Evolutionary conservation across 1,284 basidiomycete genomes (phyloP).

Genomic region (Microbotryomycetes sp.): DNA sequence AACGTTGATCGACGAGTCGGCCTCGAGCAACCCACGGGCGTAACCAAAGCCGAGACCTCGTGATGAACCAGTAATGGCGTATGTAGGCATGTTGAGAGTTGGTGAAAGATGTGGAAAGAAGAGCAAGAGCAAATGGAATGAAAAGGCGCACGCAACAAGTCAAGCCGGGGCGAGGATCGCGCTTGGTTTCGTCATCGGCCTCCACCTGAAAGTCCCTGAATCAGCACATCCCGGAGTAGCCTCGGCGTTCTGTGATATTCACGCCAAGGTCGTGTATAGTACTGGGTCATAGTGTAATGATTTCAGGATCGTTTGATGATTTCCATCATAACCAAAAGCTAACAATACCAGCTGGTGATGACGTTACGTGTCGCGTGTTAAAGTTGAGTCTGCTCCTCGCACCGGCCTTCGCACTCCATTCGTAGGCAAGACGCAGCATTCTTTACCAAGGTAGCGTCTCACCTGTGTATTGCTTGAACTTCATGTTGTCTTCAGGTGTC

Average conservation of each 20-base stretch:
- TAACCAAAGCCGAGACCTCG: constrained; percentile 27
- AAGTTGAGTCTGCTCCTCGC: neutral
- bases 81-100: neutral
- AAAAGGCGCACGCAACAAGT: neutral
- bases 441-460: constrained; percentile 11
- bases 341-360: too few species aligned
- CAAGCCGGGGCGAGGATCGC: neutral
- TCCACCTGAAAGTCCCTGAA: neutral
- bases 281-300: neutral
- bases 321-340: too few species aligned
- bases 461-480: constrained; percentile 16
- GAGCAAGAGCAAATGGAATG: neutral
- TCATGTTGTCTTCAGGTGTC: constrained; percentile 16
- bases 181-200: neutral
- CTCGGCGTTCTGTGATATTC: too few species aligned
- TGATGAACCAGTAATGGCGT: constrained; percentile 1
- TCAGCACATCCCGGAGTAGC: neutral
- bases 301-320: neutral
- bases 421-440: neutral
- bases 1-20: neutral
- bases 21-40: constrained; percentile 13
- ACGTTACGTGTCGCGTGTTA: neutral
- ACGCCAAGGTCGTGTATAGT: too few species aligned
- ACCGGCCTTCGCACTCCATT: neutral
- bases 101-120: neutral